Conservation (phyloP, 192 early-diverging fungal species). For the Gigaspora rosea region DNA sequence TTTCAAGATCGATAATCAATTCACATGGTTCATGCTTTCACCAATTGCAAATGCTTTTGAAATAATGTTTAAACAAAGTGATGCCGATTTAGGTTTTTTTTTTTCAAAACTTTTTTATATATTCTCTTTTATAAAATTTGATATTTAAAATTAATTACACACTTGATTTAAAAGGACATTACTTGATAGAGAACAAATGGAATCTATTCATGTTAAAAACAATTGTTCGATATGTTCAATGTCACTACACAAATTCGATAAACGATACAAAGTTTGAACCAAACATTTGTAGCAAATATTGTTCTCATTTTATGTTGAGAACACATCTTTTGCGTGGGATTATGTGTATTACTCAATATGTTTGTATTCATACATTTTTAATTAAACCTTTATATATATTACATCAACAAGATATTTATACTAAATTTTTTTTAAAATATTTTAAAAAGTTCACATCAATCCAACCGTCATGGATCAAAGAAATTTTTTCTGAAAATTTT, state of each 20-base stretch:
- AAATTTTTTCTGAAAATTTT: not conserved
- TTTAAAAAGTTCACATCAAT: not conserved
- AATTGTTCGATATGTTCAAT: not conserved
- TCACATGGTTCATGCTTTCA: conserved; percentile 3
- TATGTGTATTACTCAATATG: not conserved
- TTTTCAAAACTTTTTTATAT: not conserved
- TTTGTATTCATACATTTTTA: not conserved
- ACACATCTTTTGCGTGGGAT: not conserved
- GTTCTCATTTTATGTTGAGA: not conserved
- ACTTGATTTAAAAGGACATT: not conserved
- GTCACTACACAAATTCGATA: not conserved
- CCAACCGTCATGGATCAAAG: not conserved
- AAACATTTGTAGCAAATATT: not conserved
- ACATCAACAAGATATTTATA: not conserved
- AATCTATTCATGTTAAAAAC: not conserved
- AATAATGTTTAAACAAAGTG: conserved; percentile 1
- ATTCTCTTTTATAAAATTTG: not conserved
- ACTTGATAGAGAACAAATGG: not conserved
- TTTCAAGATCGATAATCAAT: conserved; percentile 9
- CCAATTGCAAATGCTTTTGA: not conserved
- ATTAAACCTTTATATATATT: not conserved
- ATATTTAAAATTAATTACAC: not conserved
- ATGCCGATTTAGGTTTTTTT: not conserved
- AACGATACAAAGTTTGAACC: no score
- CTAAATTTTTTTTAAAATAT: not conserved